Conservation (phyloP, 1,139 yeast species). For the Hyphopichia burtonii region DNA sequence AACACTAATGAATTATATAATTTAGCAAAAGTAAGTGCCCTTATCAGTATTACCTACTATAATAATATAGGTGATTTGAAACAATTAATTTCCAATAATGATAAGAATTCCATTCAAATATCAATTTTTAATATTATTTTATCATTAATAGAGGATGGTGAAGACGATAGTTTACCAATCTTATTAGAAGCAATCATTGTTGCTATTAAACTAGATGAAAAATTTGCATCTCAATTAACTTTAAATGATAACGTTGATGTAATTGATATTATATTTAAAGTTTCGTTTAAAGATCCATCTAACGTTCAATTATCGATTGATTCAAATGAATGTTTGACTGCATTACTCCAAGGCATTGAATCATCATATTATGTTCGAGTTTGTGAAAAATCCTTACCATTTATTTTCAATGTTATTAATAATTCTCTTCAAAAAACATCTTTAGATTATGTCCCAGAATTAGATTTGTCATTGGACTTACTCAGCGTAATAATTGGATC, state of each 20-base stretch:
- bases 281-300: constrained; percentile 73
- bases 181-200: constrained; percentile 68
- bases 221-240: constrained; percentile 26
- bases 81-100: constrained; percentile 13
- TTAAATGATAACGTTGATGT: constrained; percentile 19
- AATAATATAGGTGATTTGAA: constrained; percentile 39
- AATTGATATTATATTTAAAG: constrained; percentile 56
- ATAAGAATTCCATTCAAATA: constrained; percentile 21
- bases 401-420: constrained; percentile 40
- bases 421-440: constrained; percentile 14
- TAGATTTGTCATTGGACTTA: constrained; percentile 67
- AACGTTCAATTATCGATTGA: constrained; percentile 70
- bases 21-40: constrained; percentile 42
- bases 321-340: constrained; percentile 58
- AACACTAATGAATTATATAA: constrained; percentile 17
- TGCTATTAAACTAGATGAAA: constrained; percentile 47
- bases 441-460: constrained; percentile 54
- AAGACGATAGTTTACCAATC: constrained; percentile 78
- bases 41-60: constrained; percentile 57
- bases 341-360: constrained; percentile 50
- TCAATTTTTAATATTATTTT: constrained; percentile 28
- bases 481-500: constrained; percentile 55
- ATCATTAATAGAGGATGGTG: constrained; percentile 59
- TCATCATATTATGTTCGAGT: constrained; percentile 44
- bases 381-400: constrained; percentile 55